Evolutionary conservation across 371 early-diverging fungal genomes (phyloP).

Genomic region (Mortierella sp.): DNA sequence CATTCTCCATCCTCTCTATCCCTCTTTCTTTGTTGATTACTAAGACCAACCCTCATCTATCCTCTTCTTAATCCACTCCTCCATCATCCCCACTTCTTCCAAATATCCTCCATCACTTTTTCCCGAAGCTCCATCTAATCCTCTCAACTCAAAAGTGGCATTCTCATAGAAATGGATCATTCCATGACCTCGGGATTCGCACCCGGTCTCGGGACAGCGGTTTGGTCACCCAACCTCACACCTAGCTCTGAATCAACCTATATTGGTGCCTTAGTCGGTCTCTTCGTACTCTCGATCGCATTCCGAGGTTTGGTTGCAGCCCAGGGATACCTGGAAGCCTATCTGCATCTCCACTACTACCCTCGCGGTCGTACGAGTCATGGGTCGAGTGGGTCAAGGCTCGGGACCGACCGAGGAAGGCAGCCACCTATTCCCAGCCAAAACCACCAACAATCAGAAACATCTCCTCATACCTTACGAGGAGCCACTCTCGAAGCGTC

Average conservation of each 20-base stretch:
- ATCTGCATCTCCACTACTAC: conserved; percentile 48
- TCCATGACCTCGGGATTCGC: conserved; percentile 21
- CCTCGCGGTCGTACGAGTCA: conserved; percentile 5
- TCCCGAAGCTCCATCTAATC: too few species aligned
- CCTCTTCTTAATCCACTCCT: too few species aligned
- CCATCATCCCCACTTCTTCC: too few species aligned
- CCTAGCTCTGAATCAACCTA: conserved; percentile 59
- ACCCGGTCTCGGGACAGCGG: conserved; percentile 27
- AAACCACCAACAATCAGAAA: too few species aligned
- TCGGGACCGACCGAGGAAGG: too few species aligned
- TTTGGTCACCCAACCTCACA: conserved; percentile 40
- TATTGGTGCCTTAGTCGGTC: conserved; percentile 66
- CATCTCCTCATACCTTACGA: neutral
- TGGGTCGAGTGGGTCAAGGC: neutral
- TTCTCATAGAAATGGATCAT: conserved; percentile 20
- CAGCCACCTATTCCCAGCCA: too few species aligned
- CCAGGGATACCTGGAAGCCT: conserved; percentile 60
- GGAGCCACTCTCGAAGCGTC: neutral
- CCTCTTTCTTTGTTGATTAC: too few species aligned
- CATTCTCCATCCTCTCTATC: too few species aligned
- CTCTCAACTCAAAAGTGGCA: too few species aligned
- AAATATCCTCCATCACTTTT: too few species aligned
- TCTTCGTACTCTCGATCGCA: conserved; percentile 61
- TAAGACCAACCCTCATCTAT: too few species aligned
- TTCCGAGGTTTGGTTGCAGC: conserved; percentile 62